Conservation (phyloP, 805 yeast species). For the Candida ortonii region DNA sequence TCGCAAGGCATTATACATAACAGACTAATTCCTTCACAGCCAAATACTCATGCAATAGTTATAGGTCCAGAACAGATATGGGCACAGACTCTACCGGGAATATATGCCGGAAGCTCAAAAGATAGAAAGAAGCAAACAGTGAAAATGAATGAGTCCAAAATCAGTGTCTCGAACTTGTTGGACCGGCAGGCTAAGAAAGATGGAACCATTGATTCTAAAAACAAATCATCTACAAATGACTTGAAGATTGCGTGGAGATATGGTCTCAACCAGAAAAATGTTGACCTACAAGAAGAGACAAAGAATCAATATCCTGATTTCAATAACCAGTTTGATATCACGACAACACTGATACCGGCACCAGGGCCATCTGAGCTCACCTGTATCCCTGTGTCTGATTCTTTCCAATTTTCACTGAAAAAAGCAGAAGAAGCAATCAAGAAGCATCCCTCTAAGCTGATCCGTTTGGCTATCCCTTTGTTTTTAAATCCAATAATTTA, state of each 20-base stretch:
- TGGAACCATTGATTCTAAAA: slow-evolving; percentile 10
- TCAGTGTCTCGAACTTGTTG: slow-evolving; percentile 66
- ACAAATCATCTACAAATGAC: no score
- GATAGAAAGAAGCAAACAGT: slow-evolving; percentile 63
- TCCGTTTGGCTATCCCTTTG: slow-evolving; percentile 73
- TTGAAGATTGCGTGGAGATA: slow-evolving; percentile 95
- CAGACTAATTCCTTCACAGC: slow-evolving; percentile 40
- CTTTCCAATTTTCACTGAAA: slow-evolving; percentile 27
- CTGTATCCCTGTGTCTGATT: slow-evolving; percentile 41
- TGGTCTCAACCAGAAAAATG: slow-evolving; percentile 47
- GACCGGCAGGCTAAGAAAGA: slow-evolving; percentile 30
- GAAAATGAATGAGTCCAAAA: slow-evolving; percentile 52
- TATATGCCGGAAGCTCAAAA: slow-evolving; percentile 64
- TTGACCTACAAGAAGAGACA: slow-evolving; percentile 27
- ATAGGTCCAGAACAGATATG: slow-evolving; percentile 58
- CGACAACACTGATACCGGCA: slow-evolving; percentile 64
- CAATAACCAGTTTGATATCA: slow-evolving; percentile 70
- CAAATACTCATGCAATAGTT: slow-evolving; percentile 60
- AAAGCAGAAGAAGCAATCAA: slow-evolving; percentile 44
- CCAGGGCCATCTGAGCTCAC: slow-evolving; percentile 62
- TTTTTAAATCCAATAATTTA: slow-evolving; percentile 77
- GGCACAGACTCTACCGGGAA: slow-evolving; percentile 73
- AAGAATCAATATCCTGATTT: slow-evolving; percentile 48
- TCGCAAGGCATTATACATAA: slow-evolving; percentile 75
- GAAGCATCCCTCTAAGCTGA: slow-evolving; percentile 43